Conservation (phyloP, 2,329 filamentous ascomycete species). For the Fusarium keratoplasticum region DNA sequence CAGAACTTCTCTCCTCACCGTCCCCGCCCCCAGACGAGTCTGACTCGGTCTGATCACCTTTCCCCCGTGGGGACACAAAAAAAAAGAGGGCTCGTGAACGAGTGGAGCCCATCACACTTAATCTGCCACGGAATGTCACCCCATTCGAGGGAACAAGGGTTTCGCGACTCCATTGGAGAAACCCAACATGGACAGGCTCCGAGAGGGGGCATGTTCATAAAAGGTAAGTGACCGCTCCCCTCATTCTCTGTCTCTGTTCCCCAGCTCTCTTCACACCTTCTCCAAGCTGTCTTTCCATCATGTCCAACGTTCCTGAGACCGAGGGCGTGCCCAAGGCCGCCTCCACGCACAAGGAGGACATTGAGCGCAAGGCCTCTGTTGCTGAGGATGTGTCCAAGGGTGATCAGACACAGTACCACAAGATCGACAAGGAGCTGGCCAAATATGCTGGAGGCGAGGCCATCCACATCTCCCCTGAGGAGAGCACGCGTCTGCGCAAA, state of each 20-base stretch:
- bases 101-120: constrained; percentile 3
- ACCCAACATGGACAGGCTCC: not conserved
- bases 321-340: not conserved
- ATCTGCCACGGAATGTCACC: constrained; percentile 1
- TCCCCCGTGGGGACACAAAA: constrained; percentile 2
- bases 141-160: constrained; percentile 3
- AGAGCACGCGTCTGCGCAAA: constrained; percentile 69
- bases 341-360: not conserved
- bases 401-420: constrained; percentile 47
- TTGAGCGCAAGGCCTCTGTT: not conserved
- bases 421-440: constrained; percentile 77
- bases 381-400: constrained; percentile 1
- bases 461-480: constrained; percentile 68
- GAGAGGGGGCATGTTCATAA: not conserved
- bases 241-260: not conserved
- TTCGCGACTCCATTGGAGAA: not conserved
- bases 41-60: not conserved
- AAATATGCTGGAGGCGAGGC: constrained; percentile 67
- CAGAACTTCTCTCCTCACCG: not conserved
- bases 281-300: not conserved
- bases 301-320: not conserved
- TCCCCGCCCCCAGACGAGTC: not conserved
- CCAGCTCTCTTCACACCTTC: not conserved
- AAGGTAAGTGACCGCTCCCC: not conserved
- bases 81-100: not conserved